phyloP scores from a whole-genome alignment of 23 red algal species.

The Gracilariopsis chorda region DNA sequence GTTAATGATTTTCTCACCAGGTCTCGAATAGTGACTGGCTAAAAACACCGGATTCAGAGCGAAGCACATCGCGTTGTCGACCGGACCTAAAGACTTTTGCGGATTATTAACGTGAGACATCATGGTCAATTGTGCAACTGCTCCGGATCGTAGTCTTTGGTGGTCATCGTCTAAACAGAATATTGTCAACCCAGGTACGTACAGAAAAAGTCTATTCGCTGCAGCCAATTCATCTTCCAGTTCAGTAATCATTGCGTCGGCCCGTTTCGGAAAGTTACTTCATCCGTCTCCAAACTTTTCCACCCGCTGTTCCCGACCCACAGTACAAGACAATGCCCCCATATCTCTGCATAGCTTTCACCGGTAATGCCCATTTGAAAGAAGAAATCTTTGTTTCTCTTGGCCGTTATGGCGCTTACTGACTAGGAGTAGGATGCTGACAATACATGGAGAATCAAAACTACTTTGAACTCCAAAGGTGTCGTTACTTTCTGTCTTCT shows the following conservation, averaged over 20 bases:
- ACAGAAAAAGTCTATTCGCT: not conserved
- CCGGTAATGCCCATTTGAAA: no score
- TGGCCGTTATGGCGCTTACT: not conserved
- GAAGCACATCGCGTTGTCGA: not conserved
- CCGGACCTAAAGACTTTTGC: not conserved
- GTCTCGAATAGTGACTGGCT: not conserved
- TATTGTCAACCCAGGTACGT: not conserved
- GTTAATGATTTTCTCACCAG: not conserved
- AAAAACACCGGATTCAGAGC: not conserved
- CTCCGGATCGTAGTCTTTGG: not conserved
- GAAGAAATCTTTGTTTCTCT: constrained; percentile 5
- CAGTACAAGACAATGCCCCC: no score
- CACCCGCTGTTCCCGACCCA: not conserved
- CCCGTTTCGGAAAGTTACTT: not conserved
- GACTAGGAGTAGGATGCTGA: not conserved
- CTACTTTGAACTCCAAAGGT: not conserved
- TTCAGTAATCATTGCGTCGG: not conserved
- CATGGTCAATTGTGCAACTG: not conserved
- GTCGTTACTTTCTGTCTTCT: not conserved
- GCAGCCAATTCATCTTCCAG: not conserved
- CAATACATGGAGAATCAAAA: not conserved
- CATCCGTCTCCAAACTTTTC: not conserved
- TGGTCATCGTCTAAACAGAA: constrained; percentile 15
- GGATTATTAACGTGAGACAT: not conserved
- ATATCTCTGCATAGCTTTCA: no score